Evolutionary conservation across 768 basidiomycete species (phyloP).

Genomic region (Lentinula edodes): DNA sequence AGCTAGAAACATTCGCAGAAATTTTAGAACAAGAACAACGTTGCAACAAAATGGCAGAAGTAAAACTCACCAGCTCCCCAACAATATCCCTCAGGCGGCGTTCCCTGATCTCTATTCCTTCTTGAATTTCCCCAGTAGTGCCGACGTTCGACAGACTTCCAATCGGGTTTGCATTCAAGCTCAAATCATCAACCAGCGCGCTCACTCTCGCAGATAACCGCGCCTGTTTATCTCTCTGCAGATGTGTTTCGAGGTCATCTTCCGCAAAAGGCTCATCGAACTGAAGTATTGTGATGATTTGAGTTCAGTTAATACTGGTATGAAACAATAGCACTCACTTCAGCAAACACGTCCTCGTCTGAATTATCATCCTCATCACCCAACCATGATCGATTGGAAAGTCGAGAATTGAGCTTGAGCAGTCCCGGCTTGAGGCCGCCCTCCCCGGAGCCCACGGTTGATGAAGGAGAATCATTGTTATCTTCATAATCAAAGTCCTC

Average conservation of each 20-base stretch:
- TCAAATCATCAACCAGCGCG: slow-evolving; percentile 73
- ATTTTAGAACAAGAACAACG: not conserved
- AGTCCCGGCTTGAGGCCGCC: slow-evolving; percentile 26
- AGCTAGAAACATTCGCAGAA: not conserved
- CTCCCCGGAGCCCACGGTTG: not conserved
- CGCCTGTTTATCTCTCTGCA: slow-evolving; percentile 91
- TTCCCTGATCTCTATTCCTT: slow-evolving; percentile 50
- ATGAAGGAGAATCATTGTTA: slow-evolving; percentile 16
- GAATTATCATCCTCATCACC: slow-evolving; percentile 54
- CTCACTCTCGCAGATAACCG: slow-evolving; percentile 77
- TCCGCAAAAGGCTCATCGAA: slow-evolving; percentile 93
- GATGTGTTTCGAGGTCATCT: slow-evolving; percentile 86
- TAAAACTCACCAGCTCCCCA: slow-evolving; percentile 71
- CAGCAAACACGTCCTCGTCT: slow-evolving; percentile 96
- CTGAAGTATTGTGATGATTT: slow-evolving; percentile 24
- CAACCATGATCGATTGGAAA: slow-evolving; percentile 85
- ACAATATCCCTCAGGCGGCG: slow-evolving; percentile 81
- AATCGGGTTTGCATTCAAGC: not conserved
- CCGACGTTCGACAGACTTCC: not conserved
- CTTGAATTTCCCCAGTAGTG: not conserved
- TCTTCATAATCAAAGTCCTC: slow-evolving; percentile 91
- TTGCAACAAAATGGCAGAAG: not conserved
- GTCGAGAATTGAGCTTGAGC: slow-evolving; percentile 76
- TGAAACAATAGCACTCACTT: slow-evolving; percentile 37
- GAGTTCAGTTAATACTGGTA: not conserved